phyloP scores from a whole-genome alignment of 164 flowering plant genomes.

The Macadamia integrifolia region DNA sequence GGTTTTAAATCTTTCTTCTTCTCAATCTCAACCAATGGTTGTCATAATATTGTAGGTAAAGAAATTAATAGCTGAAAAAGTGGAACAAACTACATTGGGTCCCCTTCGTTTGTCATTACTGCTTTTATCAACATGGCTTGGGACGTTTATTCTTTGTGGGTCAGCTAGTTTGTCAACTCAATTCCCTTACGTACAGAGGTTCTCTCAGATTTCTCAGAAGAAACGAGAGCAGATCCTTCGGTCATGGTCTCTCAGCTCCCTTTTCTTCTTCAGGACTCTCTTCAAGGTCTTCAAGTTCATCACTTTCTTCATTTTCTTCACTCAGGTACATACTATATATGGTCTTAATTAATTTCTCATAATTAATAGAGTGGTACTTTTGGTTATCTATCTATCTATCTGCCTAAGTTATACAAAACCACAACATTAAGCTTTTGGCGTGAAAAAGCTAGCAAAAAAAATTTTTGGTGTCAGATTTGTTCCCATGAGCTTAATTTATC shows the following conservation, averaged over 20 bases:
- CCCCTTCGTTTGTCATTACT: constrained; percentile 35
- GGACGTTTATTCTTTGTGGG: constrained; percentile 62
- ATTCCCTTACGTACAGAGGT: constrained; percentile 54
- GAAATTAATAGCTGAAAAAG: constrained; percentile 31
- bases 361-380: too few species aligned
- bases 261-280: constrained; percentile 32
- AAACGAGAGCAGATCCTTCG: constrained; percentile 40
- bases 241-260: constrained; percentile 46
- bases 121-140: constrained; percentile 63
- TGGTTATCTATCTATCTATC: too few species aligned
- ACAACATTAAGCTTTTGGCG: too few species aligned
- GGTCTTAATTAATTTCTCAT: too few species aligned
- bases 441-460: too few species aligned
- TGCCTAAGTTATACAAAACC: too few species aligned
- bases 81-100: constrained; percentile 44
- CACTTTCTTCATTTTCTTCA: constrained; percentile 45
- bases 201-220: constrained; percentile 33
- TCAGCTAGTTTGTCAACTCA: constrained; percentile 30
- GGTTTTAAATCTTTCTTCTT: too few species aligned
- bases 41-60: constrained; percentile 36
- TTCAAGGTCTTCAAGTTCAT: constrained; percentile 44
- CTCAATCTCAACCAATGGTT: too few species aligned
- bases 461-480: too few species aligned
- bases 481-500: too few species aligned
- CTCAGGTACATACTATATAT: constrained; percentile 42